Evolutionary conservation across 1,139 yeast species (phyloP), one percentile per base, ranked within the genome.

Genomic region (Scheffersomyces cryptocercus): DNA sequence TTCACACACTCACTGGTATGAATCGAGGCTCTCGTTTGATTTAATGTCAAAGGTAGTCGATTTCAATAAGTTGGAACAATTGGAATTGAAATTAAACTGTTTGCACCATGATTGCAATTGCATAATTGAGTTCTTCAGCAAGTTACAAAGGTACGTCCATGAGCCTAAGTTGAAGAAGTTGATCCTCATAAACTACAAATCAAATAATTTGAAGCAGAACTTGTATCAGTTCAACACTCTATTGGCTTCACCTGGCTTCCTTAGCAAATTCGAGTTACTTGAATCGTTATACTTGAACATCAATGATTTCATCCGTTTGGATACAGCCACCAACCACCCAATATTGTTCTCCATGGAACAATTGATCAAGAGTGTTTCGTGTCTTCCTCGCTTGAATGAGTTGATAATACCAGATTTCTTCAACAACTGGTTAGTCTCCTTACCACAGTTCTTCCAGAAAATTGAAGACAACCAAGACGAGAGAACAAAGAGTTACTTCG

Each of bases 401-500:
- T 43, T 63, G 28, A 46, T 51, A 2, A 47, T 63, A 12, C 67
- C 67, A 1, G 68, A 63, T 45, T 63, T 60, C 37, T 61, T 62
- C 49, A 50, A 59, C 44, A 55, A 53, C 28, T 62, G 65, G 65
- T 37, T 54, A n/a, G 46, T 44, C 4, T 48, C 49, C 26, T 49
- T 60, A 14, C 54, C 58, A 1, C 24, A 34, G 5, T 37, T 51
- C 2, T 45, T 51, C n/a, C 43, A 41, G 14, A 32, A 29, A 14
- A 31, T 28, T 6, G 35, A 31, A 11, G 35, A 12, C 36, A 15
- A 34, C 11, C n/a, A 35, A 35, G 48, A 41, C 37, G 31, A 39
- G 20, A 28, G 36, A 5, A 38, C 39, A 5, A 35, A 38, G 28
- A 40, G 41, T 13, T 49, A 45, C 39, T 58, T 60, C 37, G 58